Conservation (phyloP, 2,329 filamentous ascomycete genomes). For the Teratosphaeria epicoccoides region DNA sequence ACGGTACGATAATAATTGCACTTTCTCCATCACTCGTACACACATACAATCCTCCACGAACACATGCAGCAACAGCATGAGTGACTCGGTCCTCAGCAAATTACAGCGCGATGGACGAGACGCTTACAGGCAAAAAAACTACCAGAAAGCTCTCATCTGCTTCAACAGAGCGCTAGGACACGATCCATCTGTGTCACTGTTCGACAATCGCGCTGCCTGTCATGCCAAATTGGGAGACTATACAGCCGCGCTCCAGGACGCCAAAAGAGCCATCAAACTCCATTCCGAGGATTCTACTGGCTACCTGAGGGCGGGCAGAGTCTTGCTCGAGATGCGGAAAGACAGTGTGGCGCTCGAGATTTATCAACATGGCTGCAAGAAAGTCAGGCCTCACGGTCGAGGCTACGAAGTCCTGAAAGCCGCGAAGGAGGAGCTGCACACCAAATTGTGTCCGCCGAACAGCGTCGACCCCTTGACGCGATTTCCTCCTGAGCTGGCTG, state of each 20-base stretch:
- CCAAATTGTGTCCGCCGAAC: constrained; percentile 31
- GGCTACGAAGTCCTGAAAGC: constrained; percentile 21
- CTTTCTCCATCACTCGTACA: neutral
- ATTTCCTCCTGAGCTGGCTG: constrained; percentile 45
- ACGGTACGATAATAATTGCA: no score
- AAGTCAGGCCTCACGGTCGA: constrained; percentile 33
- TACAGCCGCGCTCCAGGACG: constrained; percentile 44
- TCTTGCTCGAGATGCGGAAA: constrained; percentile 40
- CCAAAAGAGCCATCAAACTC: constrained; percentile 45
- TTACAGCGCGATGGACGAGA: constrained; percentile 28
- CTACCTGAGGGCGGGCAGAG: constrained; percentile 45
- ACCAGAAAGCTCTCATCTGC: constrained; percentile 31
- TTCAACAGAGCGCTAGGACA: constrained; percentile 23
- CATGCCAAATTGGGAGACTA: constrained; percentile 43
- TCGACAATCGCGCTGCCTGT: constrained; percentile 47
- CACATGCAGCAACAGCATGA: neutral
- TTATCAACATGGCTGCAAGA: constrained; percentile 48
- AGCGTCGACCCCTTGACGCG: constrained; percentile 42
- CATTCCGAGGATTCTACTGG: constrained; percentile 44
- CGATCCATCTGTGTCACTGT: constrained; percentile 27
- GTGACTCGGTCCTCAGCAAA: neutral
- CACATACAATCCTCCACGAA: neutral
- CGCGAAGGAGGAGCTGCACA: constrained; percentile 38
- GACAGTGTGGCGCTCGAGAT: constrained; percentile 44
- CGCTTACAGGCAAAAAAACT: constrained; percentile 35